These are phyloP conservation scores for Parathielavia appendiculata DNA, from an alignment of 495 filamentous ascomycete species.

Conservation along the genomic window DNA sequence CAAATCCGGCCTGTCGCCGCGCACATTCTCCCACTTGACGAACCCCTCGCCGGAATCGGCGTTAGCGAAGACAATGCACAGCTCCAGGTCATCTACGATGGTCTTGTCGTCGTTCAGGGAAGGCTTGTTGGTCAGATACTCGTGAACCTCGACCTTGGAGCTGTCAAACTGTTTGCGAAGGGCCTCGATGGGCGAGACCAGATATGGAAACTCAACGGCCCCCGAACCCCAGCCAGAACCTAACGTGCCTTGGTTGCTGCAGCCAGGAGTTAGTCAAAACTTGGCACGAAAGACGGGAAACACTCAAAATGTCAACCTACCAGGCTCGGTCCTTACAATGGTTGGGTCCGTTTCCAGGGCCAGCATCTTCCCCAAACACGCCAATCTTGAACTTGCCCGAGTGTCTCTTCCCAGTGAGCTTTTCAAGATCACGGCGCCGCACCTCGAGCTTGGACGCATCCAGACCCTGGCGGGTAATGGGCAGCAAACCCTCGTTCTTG, in stretches of 20 bases:
- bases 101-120: slow-evolving; percentile 24
- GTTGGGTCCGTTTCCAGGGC: slow-evolving; percentile 65
- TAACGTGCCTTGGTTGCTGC: slow-evolving; percentile 70
- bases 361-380: slow-evolving; percentile 83
- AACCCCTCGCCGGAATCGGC: slow-evolving; percentile 62
- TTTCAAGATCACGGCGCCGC: slow-evolving; percentile 19
- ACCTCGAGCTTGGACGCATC: slow-evolving; percentile 30
- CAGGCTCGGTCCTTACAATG: slow-evolving; percentile 60
- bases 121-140: slow-evolving; percentile 54
- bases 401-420: slow-evolving; percentile 20
- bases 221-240: slow-evolving; percentile 88
- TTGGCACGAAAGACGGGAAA: neutral
- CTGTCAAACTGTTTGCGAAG: slow-evolving; percentile 56
- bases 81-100: slow-evolving; percentile 50
- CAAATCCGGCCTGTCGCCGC: slow-evolving; percentile 80
- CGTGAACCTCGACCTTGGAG: slow-evolving; percentile 54
- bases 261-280: slow-evolving; percentile 45
- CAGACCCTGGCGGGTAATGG: slow-evolving; percentile 51
- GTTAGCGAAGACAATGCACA: slow-evolving; percentile 65
- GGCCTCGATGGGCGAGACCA: slow-evolving; percentile 65
- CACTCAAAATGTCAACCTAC: neutral
- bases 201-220: slow-evolving; percentile 79
- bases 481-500: slow-evolving; percentile 69
- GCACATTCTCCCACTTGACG: slow-evolving; percentile 54
- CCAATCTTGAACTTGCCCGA: slow-evolving; percentile 56